Conservation (phyloP, 371 early-diverging fungal genomes). For the Funneliformis caledonium region DNA sequence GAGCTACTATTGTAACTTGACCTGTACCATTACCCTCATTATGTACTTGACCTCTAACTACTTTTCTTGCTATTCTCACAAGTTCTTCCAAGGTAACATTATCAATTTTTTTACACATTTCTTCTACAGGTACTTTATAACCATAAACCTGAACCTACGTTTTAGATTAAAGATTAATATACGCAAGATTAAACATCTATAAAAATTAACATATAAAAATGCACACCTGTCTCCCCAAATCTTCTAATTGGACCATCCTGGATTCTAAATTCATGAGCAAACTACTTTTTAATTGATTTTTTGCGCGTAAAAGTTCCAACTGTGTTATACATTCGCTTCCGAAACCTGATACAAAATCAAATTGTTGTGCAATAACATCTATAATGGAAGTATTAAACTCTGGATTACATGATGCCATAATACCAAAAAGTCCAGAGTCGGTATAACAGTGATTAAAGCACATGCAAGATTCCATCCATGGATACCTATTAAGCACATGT, state of each 20-base stretch:
- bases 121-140: constrained; percentile 72
- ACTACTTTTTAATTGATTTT: constrained; percentile 92
- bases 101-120: constrained; percentile 80
- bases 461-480: constrained; percentile 93
- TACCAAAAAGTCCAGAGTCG: constrained; percentile 92
- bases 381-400: constrained; percentile 70
- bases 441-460: constrained; percentile 90
- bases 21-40: constrained; percentile 40
- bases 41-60: constrained; percentile 32
- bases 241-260: constrained; percentile 92
- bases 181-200: not conserved
- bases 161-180: not conserved
- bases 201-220: not conserved
- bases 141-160: constrained; percentile 66
- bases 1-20: constrained; percentile 18
- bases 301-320: constrained; percentile 83
- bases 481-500: constrained; percentile 90
- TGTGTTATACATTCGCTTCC: constrained; percentile 52
- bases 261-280: constrained; percentile 94
- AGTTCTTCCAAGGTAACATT: constrained; percentile 72
- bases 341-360: constrained; percentile 72
- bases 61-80: constrained; percentile 60
- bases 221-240: constrained; percentile 89
- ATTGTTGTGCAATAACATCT: constrained; percentile 84
- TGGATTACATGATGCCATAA: constrained; percentile 83